A percentile compares a stretch with the other conserved stretches of the same genome.
phyloP scores from a whole-genome alignment of 768 basidiomycete genomes.

The Chalciporus chontae region DNA sequence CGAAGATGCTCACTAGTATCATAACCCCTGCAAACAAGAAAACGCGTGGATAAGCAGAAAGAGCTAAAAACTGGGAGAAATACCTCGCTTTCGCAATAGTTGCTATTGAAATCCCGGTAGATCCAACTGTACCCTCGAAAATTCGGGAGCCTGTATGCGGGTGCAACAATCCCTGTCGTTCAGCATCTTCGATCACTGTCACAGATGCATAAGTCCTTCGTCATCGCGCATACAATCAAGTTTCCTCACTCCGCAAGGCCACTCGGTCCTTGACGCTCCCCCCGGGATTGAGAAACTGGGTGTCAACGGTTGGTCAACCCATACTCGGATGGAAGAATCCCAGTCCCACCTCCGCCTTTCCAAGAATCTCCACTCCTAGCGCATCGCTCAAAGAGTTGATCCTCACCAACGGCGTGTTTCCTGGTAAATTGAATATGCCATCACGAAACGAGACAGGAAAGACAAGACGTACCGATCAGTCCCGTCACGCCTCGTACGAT shows the following conservation, averaged over 20 bases:
- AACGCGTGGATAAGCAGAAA: neutral
- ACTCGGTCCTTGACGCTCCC: slow-evolving; percentile 98
- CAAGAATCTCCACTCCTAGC: slow-evolving; percentile 90
- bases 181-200: slow-evolving; percentile 92
- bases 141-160: slow-evolving; percentile 89
- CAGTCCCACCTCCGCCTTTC: slow-evolving; percentile 80
- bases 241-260: slow-evolving; percentile 74
- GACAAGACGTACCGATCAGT: slow-evolving; percentile 64
- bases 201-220: neutral
- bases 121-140: slow-evolving; percentile 96
- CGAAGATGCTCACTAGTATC: slow-evolving; percentile 59
- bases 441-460: neutral
- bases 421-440: slow-evolving; percentile 36
- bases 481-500: slow-evolving; percentile 78
- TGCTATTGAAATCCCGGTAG: slow-evolving; percentile 94
- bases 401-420: slow-evolving; percentile 90
- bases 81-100: slow-evolving; percentile 87
- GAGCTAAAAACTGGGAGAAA: slow-evolving; percentile 8
- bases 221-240: neutral
- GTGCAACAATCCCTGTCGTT: slow-evolving; percentile 72
- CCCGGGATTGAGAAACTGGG: slow-evolving; percentile 91
- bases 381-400: slow-evolving; percentile 90
- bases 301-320: slow-evolving; percentile 32
- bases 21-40: slow-evolving; percentile 61
- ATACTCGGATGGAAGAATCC: neutral